Conservation (phyloP, 2,329 filamentous ascomycete species). For the Claviceps spartinae region DNA sequence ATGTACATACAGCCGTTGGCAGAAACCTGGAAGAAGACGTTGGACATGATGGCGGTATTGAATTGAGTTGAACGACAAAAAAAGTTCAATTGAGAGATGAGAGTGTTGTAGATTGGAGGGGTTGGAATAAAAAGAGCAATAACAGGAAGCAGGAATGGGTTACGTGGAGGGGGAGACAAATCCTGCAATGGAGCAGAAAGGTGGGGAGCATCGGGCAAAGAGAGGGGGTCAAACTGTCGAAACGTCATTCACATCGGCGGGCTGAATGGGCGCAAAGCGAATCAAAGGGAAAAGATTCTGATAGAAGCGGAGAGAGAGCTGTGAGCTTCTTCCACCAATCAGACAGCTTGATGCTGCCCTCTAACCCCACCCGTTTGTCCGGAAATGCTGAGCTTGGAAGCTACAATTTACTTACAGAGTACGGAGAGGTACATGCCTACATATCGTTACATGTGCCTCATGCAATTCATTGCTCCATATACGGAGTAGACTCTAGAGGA, state of each 20-base stretch:
- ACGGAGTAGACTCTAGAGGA: too few relatives aligned
- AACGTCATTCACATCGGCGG: slow-evolving; percentile 6
- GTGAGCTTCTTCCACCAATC: slow-evolving; percentile 3
- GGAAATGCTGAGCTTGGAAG: background rate
- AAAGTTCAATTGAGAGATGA: background rate
- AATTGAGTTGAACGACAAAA: background rate
- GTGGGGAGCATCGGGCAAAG: slow-evolving; percentile 1
- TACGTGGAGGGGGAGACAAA: background rate
- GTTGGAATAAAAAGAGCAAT: background rate
- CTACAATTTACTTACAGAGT: too few relatives aligned
- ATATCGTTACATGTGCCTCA: too few relatives aligned
- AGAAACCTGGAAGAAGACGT: slow-evolving; percentile 9
- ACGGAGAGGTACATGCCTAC: too few relatives aligned
- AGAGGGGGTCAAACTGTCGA: slow-evolving; percentile 3
- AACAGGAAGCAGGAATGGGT: background rate
- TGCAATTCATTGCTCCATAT: too few relatives aligned
- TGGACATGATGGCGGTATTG: slow-evolving; percentile 1
- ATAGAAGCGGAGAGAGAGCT: background rate
- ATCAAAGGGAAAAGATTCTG: background rate
- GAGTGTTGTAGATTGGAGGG: background rate
- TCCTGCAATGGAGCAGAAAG: background rate
- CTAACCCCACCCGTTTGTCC: background rate
- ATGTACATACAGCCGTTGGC: slow-evolving; percentile 7
- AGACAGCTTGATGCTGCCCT: background rate
- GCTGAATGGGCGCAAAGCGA: background rate